Evolutionary conservation across 106 monocot genomes (phyloP), one percentile per base, ranked within the genome.

Genomic region (Dendrobium nobile): DNA sequence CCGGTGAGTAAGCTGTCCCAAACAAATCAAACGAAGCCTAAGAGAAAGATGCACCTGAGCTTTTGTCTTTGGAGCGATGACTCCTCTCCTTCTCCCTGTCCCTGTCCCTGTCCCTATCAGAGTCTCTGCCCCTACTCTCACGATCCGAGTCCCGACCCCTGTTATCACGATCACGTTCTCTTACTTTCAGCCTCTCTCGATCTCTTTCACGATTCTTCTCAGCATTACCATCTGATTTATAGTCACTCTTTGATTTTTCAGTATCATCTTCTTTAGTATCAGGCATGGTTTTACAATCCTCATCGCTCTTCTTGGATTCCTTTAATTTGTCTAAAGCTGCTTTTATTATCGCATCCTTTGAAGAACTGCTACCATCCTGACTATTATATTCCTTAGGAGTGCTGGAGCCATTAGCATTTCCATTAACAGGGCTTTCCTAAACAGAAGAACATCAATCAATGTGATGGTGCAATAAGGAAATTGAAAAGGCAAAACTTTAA

Each of bases 241-340:
- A 18, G 4, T 86, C 93, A 79, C 68, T 78, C 82, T 80, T 91
- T 7, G 84, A 26, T 77, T 85, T 94, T 44, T 33, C 79, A n/a
- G 54, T 5, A 10, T 72, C 17, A 37, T 85, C 93, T 68, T 89
- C 91, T 85, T 90, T 93, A 2, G 40, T 31, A 70, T 88, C 88
- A 77, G 72, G 80, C 43, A 73, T 33, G 78, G 33, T 70, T 70
- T 90, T 90, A 16, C 41, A 45, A 76, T 87, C 88, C 72, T 91
- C 86, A 43, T 89, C 89, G 80, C 26, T 81, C 72, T 86, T 90
- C 82, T 87, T 93, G 16, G 87, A 81, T 41, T 92, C 94, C 86
- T 90, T 92, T 48, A 82, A 58, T 75, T 91, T 92, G 45, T 89
- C 89, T 9, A 85, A 58, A 1, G 86, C 81, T 47, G 81, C 68